phyloP scores from a whole-genome alignment of 2,329 filamentous ascomycete genomes.

The Epichloe coenophiala region DNA sequence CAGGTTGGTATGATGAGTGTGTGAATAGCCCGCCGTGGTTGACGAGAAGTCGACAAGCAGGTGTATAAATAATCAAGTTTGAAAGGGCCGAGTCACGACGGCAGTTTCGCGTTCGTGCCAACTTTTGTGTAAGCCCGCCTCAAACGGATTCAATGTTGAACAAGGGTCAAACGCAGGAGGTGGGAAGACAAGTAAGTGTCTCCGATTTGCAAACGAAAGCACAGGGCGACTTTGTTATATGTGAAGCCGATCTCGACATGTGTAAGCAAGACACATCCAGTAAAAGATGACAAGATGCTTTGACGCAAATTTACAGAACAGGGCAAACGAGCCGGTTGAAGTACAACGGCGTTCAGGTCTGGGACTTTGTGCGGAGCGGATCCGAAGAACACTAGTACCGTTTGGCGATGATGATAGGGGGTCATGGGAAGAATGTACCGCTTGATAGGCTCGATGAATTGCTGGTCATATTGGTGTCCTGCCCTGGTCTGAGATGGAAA shows the following conservation, averaged over 20 bases:
- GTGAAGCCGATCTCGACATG: background rate
- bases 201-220: conserved; percentile 1
- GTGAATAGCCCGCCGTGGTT: background rate
- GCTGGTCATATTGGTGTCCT: background rate
- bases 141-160: conserved; percentile 3
- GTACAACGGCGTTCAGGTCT: background rate
- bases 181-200: background rate
- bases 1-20: no score
- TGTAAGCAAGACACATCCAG: background rate
- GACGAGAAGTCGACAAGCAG: background rate
- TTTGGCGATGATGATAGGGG: background rate
- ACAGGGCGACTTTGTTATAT: background rate
- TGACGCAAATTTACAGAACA: background rate
- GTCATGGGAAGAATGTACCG: background rate
- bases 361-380: background rate
- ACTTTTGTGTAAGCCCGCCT: background rate
- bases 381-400: background rate
- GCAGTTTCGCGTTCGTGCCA: background rate
- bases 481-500: background rate
- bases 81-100: background rate
- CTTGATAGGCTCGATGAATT: background rate
- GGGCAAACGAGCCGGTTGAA: background rate
- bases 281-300: no score
- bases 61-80: background rate
- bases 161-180: conserved; percentile 3